Evolutionary conservation across 495 filamentous ascomycete species (phyloP), one percentile per base, ranked within the genome.

Genomic region (Penicillium chermesinum): DNA sequence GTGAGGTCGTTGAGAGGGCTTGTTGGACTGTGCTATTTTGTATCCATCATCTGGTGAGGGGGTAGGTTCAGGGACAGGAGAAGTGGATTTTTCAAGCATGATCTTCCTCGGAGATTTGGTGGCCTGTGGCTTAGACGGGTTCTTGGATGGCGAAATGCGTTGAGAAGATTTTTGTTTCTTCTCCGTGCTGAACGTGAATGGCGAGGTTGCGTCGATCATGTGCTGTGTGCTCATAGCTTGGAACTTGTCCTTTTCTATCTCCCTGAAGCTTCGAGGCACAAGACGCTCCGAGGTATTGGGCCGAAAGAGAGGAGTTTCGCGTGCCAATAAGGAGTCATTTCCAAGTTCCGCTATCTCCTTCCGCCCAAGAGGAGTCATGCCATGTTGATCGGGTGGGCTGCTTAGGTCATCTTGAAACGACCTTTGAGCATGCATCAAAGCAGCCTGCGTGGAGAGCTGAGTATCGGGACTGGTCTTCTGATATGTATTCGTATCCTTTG

Each of bases 401-500:
- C 64, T 55, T 12, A 77, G 40, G 20, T 75, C 70, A 20, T 75
- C 62, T 33, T 76, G 70, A 36, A 78, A 77, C 0, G 69, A 74
- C 18, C 58, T 65, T 44, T 75, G 73, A 10, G 74, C 74, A 43
- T 69, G 65, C 4, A 67, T 39, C n/a, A 77, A 51, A 10, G 75
- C 75, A 30, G 71, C 73, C 35, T 77, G 75, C 1, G 75, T 79
- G 1, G 74, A 76, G 16, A 76, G 58, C 18, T 72, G 64, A 2
- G 59, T 52, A 21, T 74, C 74, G 2, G 50, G 51, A 45, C 52
- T 62, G 2, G 54, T 49, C n/a, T 59, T 49, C 1, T 38, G 42
- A 8, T 51, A 49, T 10, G 49, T 27, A 5, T 54, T 57, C 10
- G 66, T 46, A 35, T 30, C 33, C 20, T 61, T 68, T 4, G 57